Conservation (phyloP, 768 basidiomycete genomes). For the Zangia roseola region DNA sequence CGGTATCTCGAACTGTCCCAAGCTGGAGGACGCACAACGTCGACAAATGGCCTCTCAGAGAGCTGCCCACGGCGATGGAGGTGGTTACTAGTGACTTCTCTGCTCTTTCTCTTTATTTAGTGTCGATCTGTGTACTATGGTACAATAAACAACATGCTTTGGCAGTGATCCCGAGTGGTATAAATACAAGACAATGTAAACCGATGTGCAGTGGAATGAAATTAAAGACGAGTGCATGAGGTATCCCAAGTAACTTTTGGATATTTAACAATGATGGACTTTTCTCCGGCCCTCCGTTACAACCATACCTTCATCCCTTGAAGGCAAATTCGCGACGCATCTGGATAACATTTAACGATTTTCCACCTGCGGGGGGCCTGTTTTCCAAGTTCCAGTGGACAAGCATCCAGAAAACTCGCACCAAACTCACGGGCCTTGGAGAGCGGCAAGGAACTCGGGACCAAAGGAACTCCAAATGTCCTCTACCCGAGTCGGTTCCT, state of each 20-base stretch:
- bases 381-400: neutral
- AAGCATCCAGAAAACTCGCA: neutral
- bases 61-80: conserved; percentile 60
- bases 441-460: conserved; percentile 14
- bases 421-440: conserved; percentile 16
- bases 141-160: conserved; percentile 4
- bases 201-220: conserved; percentile 6
- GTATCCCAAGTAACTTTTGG: no score
- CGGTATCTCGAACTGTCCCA: conserved; percentile 92
- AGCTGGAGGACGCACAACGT: conserved; percentile 90
- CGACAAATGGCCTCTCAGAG: conserved; percentile 89
- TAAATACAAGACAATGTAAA: conserved; percentile 9
- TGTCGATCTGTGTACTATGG: neutral
- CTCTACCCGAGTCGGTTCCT: conserved; percentile 8
- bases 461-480: conserved; percentile 25
- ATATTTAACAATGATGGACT: no score
- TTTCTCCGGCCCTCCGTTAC: no score
- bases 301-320: conserved; percentile 15
- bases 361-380: neutral
- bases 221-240: neutral
- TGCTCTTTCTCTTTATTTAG: neutral
- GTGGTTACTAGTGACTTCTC: conserved; percentile 28
- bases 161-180: neutral
- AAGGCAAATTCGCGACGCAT: conserved; percentile 36
- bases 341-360: conserved; percentile 21